Base-by-base conservation (phyloP, 2,329 filamentous ascomycete genomes). In the Aspergillus thermomutatus region DNA sequence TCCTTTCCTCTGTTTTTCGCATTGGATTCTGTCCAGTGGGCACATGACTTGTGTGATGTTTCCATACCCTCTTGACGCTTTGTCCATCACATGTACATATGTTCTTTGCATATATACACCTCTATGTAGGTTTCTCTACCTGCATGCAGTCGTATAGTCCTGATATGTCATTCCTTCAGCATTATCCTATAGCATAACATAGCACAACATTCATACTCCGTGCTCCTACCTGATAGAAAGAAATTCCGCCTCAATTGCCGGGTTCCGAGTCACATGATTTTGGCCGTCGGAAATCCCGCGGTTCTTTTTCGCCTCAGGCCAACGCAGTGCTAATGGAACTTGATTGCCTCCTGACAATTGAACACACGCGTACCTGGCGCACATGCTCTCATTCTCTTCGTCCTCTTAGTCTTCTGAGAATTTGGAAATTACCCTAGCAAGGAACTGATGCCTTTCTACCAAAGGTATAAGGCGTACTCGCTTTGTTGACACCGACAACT, bases 41-140 rank as follows among this genome's bases (percentile, higher is more conserved):
- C 49, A 27, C 54, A 58, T 60, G 43, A 53, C 50, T 59, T 55
- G 54, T 61, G 59, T 52, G 55, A 57, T 60, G 23, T 55, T 54
- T 58, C 49, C 61, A 60, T 64, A 63, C 61, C 59, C 54, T 59
- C 58, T 54, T 63, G 54, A 51, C 56, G 60, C 58, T 63, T 56
- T 59, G 60, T 61, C 50, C 57, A 57, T 64, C 60, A 60, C 56
- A 51, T 72, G 69, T 72, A 72, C 65, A 72, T 72, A 71, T 69
- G 57, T 56, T 64, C 56, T 62, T 54, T 70, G 63, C 66, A 69
- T 69, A 70, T 67, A 70, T 55, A 48, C 37, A 17, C 41, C 47
- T 28, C 49, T 59, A 47, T 48, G 58, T 50, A 52, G 48, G 53
- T 26, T 55, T 55, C 40, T 43, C 51, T 23, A 40, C 50, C 55